Conservation (phyloP, 1,284 basidiomycete genomes). For the Ganoderma leucocontextum region DNA sequence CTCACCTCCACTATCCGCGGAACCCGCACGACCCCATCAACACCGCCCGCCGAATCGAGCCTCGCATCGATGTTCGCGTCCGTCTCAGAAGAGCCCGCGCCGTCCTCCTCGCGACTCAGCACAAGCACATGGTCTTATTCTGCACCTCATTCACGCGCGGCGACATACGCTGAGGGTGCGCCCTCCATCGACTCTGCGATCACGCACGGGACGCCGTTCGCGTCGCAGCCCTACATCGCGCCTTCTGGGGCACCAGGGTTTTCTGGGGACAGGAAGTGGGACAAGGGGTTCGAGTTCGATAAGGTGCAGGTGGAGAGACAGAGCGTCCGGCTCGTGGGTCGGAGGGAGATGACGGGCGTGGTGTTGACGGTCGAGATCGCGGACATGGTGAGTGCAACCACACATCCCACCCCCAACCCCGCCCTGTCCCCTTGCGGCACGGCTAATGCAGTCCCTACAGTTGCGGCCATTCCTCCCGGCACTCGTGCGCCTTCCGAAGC, state of each 20-base stretch:
- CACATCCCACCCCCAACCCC: neutral
- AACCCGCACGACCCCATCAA: slow-evolving; percentile 26
- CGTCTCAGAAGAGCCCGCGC: slow-evolving; percentile 48
- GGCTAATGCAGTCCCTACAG: slow-evolving; percentile 46
- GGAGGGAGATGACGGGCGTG: slow-evolving; percentile 58
- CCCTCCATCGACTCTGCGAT: slow-evolving; percentile 34
- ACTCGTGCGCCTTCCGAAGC: slow-evolving; percentile 76
- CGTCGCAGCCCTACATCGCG: slow-evolving; percentile 63
- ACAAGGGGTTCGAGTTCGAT: slow-evolving; percentile 47
- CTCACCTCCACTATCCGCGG: slow-evolving; percentile 49
- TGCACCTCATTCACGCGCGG: slow-evolving; percentile 27
- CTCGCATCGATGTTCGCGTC: slow-evolving; percentile 38
- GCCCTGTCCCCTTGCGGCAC: neutral
- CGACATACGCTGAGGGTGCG: slow-evolving; percentile 20
- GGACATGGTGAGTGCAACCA: slow-evolving; percentile 56
- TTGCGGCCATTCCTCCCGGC: slow-evolving; percentile 81
- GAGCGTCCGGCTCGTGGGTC: slow-evolving; percentile 49
- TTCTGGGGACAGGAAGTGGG: slow-evolving; percentile 52
- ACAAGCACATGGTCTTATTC: slow-evolving; percentile 22
- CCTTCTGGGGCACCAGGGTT: slow-evolving; percentile 86
- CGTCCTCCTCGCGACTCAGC: slow-evolving; percentile 27
- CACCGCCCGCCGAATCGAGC: slow-evolving; percentile 34
- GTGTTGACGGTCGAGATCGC: slow-evolving; percentile 67
- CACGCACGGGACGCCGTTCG: slow-evolving; percentile 65
- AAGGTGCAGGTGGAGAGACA: slow-evolving; percentile 45